Evolutionary conservation across 83 land plant genomes (phyloP), one percentile per base, ranked within the genome.

Genomic region (Larix sibirica): DNA sequence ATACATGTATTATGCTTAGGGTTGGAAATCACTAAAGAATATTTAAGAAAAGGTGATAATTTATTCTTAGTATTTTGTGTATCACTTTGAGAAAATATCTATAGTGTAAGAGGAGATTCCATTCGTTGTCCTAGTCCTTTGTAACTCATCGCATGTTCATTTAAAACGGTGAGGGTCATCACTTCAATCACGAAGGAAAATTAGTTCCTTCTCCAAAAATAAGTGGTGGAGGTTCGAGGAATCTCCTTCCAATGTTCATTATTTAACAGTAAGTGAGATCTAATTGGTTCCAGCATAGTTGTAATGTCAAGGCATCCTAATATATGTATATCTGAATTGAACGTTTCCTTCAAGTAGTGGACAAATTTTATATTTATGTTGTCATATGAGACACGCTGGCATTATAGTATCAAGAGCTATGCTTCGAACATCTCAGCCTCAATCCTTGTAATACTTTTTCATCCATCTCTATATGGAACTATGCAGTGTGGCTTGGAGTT

Each of bases 1-100:
- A 85, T 85, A 85, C 88, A 85, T 88, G 84, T 88, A 88, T 82
- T 88, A 88, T 86, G 94, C 95, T 24, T 90, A 89, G 38, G 31
- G 7, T 16, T 36, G 26, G 36, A 67, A 4, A 44, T 7, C 50
- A 3, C 7, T 44, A 61, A 77, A 21, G 4, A 40, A 6, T 31
- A 23, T 24, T 58, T 20, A 24, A 56, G 54, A 13, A 44, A 44
- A 77, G 79, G 79, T 44, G 42, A 44, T 44, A 44, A 0, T 44
- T 44, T 7, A 8, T 44, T 9, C 50, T 44, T 9, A 7, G 7
- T 3, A 44, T 7, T 44, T 44, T 44, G 50, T 3, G 50, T 44
- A 44, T 44, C 50, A 44, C 50, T 44, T 44, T 0, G 8, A 44
- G 50, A 44, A 44, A 44, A 44, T 8, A 0, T 44, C 50, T 44